phyloP scores from a whole-genome alignment of 2,329 filamentous ascomycete species.

The Didymellaceae sp. region DNA sequence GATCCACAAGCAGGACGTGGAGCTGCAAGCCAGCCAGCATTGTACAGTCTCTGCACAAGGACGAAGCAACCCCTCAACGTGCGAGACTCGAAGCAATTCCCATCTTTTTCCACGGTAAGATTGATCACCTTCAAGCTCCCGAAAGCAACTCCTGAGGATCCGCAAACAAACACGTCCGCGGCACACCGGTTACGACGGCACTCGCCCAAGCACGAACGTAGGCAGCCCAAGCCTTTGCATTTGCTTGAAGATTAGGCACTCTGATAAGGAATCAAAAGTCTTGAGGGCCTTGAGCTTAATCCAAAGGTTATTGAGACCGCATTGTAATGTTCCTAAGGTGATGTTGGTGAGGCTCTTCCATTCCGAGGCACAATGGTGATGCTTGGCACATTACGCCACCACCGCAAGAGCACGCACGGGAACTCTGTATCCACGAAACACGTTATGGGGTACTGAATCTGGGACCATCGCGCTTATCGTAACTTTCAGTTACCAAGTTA shows the following conservation, averaged over 20 bases:
- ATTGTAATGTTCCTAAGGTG: not conserved
- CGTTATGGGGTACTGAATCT: no score
- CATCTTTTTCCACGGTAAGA: no score
- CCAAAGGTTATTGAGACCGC: constrained; percentile 6
- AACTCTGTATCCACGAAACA: no score
- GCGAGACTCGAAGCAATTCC: no score
- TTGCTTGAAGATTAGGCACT: constrained; percentile 14
- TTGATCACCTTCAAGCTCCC: no score
- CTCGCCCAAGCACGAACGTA: constrained; percentile 4
- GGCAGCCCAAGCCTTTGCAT: constrained; percentile 11
- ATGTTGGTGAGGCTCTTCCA: not conserved
- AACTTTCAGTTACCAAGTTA: not conserved
- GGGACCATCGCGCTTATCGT: no score
- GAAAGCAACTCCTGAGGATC: not conserved
- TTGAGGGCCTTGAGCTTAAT: constrained; percentile 10
- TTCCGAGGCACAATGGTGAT: no score
- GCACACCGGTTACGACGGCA: constrained; percentile 12
- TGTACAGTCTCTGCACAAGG: no score
- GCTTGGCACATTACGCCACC: constrained; percentile 8
- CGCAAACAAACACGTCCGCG: not conserved
- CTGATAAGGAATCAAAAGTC: constrained; percentile 2
- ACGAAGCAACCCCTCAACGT: no score
- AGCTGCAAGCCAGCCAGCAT: no score
- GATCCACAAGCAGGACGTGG: no score
- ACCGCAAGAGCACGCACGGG: not conserved